phyloP scores from a whole-genome alignment of 2,329 filamentous ascomycete species.

The Talaromyces amestolkiae region DNA sequence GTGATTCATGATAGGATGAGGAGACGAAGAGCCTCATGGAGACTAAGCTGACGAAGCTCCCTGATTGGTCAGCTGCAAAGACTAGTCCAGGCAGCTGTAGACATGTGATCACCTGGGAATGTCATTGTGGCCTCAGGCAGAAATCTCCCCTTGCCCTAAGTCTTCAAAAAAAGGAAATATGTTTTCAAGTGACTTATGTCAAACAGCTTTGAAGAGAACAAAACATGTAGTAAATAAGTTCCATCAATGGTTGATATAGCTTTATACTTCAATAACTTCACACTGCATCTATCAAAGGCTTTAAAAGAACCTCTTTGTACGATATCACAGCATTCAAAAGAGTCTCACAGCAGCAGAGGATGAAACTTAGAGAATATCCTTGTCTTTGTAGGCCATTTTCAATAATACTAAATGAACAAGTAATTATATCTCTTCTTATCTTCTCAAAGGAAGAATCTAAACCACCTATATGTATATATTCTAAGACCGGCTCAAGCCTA shows the following conservation, averaged over 20 bases:
- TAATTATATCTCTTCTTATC: not conserved
- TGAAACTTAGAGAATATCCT: not conserved
- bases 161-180: not conserved
- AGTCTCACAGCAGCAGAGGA: not conserved
- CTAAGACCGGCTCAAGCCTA: not conserved
- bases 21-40: not conserved
- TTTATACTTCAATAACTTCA: not conserved
- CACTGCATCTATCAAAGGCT: not conserved
- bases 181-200: not conserved
- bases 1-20: not conserved
- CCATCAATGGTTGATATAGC: not conserved
- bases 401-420: not conserved
- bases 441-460: not conserved
- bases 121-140: not conserved
- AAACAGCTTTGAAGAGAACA: not conserved
- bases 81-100: not conserved
- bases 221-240: not conserved
- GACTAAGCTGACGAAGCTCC: not conserved
- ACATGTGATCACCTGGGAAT: not conserved
- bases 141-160: not conserved
- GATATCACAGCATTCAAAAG: not conserved
- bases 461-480: not conserved
- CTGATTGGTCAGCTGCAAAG: not conserved
- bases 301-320: slow-evolving; percentile 4
- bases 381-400: not conserved